Percentiles rank a stretch among this genome's conserved stretches.
Conservation (phyloP, 352 stramenopile genomes). For the Pythium inflatum region DNA sequence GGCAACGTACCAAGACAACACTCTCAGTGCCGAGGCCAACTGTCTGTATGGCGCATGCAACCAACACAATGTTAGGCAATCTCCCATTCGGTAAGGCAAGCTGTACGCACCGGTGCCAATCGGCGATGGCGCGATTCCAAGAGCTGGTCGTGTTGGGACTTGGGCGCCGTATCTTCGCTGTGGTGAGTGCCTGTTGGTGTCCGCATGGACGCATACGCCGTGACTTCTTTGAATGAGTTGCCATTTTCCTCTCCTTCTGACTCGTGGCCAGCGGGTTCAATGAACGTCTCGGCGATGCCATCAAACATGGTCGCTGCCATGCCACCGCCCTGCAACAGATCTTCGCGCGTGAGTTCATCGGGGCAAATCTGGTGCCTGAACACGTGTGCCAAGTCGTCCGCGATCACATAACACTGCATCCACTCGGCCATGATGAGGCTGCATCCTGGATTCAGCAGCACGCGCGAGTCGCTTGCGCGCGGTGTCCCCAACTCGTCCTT, state of each 20-base stretch:
- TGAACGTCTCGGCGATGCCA: slow-evolving; percentile 56
- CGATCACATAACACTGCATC: slow-evolving; percentile 88
- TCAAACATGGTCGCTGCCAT: slow-evolving; percentile 47
- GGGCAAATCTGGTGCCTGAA: slow-evolving; percentile 55
- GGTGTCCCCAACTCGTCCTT: slow-evolving; percentile 33
- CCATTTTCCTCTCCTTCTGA: slow-evolving; percentile 26
- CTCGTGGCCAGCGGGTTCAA: slow-evolving; percentile 35
- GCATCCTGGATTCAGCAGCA: slow-evolving; percentile 75
- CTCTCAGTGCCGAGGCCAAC: slow-evolving; percentile 41
- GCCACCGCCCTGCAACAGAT: slow-evolving; percentile 38
- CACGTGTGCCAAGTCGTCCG: slow-evolving; percentile 75
- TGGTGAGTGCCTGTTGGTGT: slow-evolving; percentile 39
- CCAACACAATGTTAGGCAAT: neutral
- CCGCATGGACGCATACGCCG: slow-evolving; percentile 49
- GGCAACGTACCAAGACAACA: slow-evolving; percentile 48
- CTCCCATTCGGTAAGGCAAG: neutral
- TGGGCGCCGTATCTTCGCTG: slow-evolving; percentile 1
- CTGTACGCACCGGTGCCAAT: slow-evolving; percentile 5
- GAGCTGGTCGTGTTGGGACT: neutral
- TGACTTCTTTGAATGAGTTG: slow-evolving; percentile 53
- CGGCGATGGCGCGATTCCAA: slow-evolving; percentile 13
- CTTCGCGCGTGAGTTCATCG: slow-evolving; percentile 48
- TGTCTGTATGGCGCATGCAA: slow-evolving; percentile 29
- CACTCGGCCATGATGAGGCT: slow-evolving; percentile 78
- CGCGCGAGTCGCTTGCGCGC: slow-evolving; percentile 50